Evolutionary conservation across 1,284 basidiomycete genomes (phyloP).

Genomic region (Exobasidium rhododendri): DNA sequence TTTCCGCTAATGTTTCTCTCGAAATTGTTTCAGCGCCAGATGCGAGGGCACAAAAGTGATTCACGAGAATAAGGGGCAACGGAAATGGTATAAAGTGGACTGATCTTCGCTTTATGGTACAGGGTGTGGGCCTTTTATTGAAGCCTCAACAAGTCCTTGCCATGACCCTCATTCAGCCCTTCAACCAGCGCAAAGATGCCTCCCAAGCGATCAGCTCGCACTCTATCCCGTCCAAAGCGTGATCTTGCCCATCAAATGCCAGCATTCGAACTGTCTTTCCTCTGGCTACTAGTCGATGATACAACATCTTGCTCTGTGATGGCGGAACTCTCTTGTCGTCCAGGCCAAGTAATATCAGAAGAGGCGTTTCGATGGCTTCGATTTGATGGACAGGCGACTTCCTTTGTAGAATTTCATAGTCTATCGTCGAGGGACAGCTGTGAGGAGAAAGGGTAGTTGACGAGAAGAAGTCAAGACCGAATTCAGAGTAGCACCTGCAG

Average conservation of each 20-base stretch:
- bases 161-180: too few relatives aligned
- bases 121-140: too few relatives aligned
- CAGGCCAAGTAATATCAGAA: slow-evolving; percentile 65
- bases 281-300: slow-evolving; percentile 19
- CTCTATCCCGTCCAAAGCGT: slow-evolving; percentile 24
- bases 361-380: slow-evolving; percentile 61
- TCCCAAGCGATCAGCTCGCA: slow-evolving; percentile 15
- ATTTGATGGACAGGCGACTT: slow-evolving; percentile 65
- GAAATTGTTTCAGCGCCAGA: too few relatives aligned
- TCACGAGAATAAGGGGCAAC: too few relatives aligned
- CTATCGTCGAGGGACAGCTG: slow-evolving; percentile 58
- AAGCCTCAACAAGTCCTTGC: too few relatives aligned
- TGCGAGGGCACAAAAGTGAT: too few relatives aligned
- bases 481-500: slow-evolving; percentile 61
- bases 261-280: slow-evolving; percentile 10
- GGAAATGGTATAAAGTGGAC: too few relatives aligned
- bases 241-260: slow-evolving; percentile 20
- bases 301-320: slow-evolving; percentile 61
- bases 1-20: too few relatives aligned
- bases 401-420: slow-evolving; percentile 57
- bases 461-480: slow-evolving; percentile 58
- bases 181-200: slow-evolving; percentile 9
- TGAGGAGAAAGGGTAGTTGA: slow-evolving; percentile 30
- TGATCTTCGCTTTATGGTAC: too few relatives aligned
- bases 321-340: slow-evolving; percentile 66